These are phyloP conservation scores for Friedmanniomyces simplex DNA, from an alignment of 495 filamentous ascomycete genomes.

Conservation along the genomic window DNA sequence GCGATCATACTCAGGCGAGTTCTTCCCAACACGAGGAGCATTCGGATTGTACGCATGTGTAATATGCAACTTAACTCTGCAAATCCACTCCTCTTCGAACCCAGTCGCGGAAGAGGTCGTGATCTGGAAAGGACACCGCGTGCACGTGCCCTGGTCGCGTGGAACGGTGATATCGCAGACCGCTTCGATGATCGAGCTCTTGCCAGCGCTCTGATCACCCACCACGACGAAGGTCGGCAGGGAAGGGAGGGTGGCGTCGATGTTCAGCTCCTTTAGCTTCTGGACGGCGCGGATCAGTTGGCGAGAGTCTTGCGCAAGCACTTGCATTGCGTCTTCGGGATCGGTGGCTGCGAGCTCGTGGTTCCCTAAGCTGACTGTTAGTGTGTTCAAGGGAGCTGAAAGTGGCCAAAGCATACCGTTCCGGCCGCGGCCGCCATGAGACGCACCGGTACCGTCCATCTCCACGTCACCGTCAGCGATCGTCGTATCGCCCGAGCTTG, in stretches of 20 bases:
- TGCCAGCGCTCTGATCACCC: constrained; percentile 73
- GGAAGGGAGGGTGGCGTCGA: constrained; percentile 37
- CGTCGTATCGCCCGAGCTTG: constrained; percentile 3
- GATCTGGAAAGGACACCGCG: constrained; percentile 67
- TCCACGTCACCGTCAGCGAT: constrained; percentile 2
- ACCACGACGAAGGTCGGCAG: constrained; percentile 69
- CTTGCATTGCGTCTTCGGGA: constrained; percentile 3
- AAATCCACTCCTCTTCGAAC: constrained; percentile 44
- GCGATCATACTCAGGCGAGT: neutral
- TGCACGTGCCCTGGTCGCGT: constrained; percentile 58
- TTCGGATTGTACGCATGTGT: constrained; percentile 36
- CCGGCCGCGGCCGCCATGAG: neutral
- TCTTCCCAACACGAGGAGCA: constrained; percentile 26
- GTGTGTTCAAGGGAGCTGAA: neutral
- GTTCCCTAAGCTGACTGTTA: neutral
- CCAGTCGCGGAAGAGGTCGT: constrained; percentile 47
- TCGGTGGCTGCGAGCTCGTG: neutral
- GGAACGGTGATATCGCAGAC: constrained; percentile 71
- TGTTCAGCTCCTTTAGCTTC: constrained; percentile 24
- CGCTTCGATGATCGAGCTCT: constrained; percentile 69
- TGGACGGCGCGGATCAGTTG: constrained; percentile 24
- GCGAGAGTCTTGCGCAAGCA: constrained; percentile 4
- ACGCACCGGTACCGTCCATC: neutral
- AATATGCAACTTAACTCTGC: constrained; percentile 48
- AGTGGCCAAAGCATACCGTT: neutral